Evolutionary conservation across 768 basidiomycete species (phyloP), one percentile per base, ranked within the genome.

Genomic region (Lentinula sp.): DNA sequence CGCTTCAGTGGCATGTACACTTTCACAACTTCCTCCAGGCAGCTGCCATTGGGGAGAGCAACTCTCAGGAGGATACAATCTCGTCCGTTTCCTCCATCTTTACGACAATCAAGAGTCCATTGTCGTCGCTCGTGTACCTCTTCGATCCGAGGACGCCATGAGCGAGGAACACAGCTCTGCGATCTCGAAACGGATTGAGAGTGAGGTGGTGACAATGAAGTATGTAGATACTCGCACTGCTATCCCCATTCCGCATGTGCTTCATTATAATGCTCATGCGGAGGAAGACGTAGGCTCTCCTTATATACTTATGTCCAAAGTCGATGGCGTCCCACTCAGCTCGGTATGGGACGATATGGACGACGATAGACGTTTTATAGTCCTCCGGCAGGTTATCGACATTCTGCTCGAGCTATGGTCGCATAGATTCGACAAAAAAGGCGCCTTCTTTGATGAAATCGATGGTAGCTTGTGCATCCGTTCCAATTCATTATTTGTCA

Each of bases 1-100:
- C 32, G 41, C 56, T 62, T 18, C 41, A 33, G 12, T 56, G 41
- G 55, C 56, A 49, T 62, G 61, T 32, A 54, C 53, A 20, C 36
- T 41, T 54, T 36, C 36, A 18, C 42, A 50, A 37, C 42, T 57
- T 15, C 48, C 37, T 18, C 6, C 51, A 62, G 56, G 41, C 36
- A 52, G 28, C 18, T 53, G 37, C 45, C 37, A 58, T 62, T 62
- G 61, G 61, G 61, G 45, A 39, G 41, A 58, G 8, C 61, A 57
- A 16, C 18, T 45, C 41, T 50, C 37, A 16, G 61, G 61, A 46
- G 61, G 52, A 3, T 62, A 57, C 37, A 62, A 62, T 49, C 61
- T 62, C 55, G 61, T 62, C 20, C 56, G 61, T 45, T 62, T 62
- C 45, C 61, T 62, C 23, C 61, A 62, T 48, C 59, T 60, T 52